Evolutionary conservation across 1,139 yeast species (phyloP).

Genomic region (Wickerhamomyces sp.): DNA sequence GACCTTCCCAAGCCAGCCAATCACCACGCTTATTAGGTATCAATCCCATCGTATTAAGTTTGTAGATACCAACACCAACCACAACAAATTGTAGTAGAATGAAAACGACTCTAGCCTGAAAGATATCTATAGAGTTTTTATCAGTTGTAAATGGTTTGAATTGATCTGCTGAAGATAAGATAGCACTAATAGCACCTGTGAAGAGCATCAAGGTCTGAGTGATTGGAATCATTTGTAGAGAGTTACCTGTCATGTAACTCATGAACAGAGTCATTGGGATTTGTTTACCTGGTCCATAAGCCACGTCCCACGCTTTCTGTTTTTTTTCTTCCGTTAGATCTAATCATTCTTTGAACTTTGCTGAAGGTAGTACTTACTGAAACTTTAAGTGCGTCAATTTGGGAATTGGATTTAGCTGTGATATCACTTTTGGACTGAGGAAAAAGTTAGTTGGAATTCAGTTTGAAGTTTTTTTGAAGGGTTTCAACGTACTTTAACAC

Average conservation of each 20-base stretch:
- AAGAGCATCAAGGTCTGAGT: constrained; percentile 87
- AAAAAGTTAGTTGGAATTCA: too few relatives aligned
- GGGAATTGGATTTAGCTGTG: neutral
- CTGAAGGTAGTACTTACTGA: too few relatives aligned
- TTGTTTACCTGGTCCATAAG: constrained; percentile 76
- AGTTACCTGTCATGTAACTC: constrained; percentile 93
- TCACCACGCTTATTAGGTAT: constrained; percentile 85
- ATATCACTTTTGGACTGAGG: too few relatives aligned
- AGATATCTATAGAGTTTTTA: constrained; percentile 38
- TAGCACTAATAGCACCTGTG: constrained; percentile 71
- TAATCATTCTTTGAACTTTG: constrained; percentile 1
- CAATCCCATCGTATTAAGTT: constrained; percentile 82
- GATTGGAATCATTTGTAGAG: constrained; percentile 84
- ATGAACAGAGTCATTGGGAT: constrained; percentile 85
- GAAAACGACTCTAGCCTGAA: constrained; percentile 42
- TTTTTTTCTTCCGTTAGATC: constrained; percentile 4
- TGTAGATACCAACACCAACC: constrained; percentile 77
- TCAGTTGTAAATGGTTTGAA: constrained; percentile 37
- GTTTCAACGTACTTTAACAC: neutral
- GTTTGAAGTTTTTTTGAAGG: too few relatives aligned
- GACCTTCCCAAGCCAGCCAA: constrained; percentile 83
- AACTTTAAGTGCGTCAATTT: neutral
- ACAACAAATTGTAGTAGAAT: constrained; percentile 58
- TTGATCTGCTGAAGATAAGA: constrained; percentile 46
- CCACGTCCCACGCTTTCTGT: constrained; percentile 81